Evolutionary conservation across 352 stramenopile species (phyloP), one percentile per base, ranked within the genome.

Genomic region (Hyaloperonospora arabidopsidis): DNA sequence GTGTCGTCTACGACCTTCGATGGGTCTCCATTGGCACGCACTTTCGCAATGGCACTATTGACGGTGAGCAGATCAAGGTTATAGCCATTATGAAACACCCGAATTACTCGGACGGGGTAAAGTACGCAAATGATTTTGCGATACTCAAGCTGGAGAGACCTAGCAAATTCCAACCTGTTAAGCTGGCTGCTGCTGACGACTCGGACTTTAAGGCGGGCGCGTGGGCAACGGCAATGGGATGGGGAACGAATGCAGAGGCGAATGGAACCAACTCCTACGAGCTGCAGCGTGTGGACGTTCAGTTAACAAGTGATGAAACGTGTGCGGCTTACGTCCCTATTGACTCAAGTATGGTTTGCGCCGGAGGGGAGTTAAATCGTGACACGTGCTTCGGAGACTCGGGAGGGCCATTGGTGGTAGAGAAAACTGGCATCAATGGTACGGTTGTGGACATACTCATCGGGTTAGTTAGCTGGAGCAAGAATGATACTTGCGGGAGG

Each of bases 371-470:
- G 14, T 8, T 38, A 11, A 60, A 60, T 44, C 19, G 14, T 1
- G 52, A 86, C 49, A 68, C 75, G 32, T 86, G 75, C 52, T 46
- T 66, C 39, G 67, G 64, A 17, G 72, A 84, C 64, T 86, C 72
- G 4, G 75, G 75, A 11, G 75, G 75, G 14, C 68, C 75, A 8
- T 52, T 86, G 1, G 68, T 68, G 12, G 25, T 68, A 14, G 52
- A 70, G 23, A 23, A 1, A 17, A 32, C 12, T 2, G 52, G 58
- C 5, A 13, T 19, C 15, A 17, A 43, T 43, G 18, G 15, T 23
- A 35, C 17, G 11, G 46, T 15, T 8, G 45, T 51, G 2, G 70
- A 78, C 10, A 35, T 63, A 1, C 28, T 76, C 5, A 36, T 86
- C 4, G 72, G 75, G 2, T 43, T 86, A 8, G 67, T 76, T 22